These are phyloP conservation scores for Luzula sylvatica DNA, from an alignment of 176 grass and related monocot genomes.

Conservation along the genomic window DNA sequence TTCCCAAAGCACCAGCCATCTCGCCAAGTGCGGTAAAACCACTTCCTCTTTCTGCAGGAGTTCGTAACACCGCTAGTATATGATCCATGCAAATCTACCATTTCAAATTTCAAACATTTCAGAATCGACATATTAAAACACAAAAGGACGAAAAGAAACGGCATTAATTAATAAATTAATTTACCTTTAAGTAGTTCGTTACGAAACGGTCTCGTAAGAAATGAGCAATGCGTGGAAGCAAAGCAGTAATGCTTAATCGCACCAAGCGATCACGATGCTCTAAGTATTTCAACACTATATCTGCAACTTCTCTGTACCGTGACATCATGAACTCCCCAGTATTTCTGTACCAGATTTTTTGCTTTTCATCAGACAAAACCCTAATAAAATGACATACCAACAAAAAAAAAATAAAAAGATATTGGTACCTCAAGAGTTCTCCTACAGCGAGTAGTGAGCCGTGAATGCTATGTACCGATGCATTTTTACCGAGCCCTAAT, in stretches of 20 bases:
- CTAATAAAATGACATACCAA: too few species aligned
- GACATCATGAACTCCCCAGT: conserved; percentile 99
- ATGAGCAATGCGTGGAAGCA: conserved; percentile 98
- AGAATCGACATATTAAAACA: too few species aligned
- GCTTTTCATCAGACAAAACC: background rate
- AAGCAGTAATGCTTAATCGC: conserved; percentile 92
- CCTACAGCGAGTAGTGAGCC: conserved; percentile 93
- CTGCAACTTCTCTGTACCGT: conserved; percentile 95
- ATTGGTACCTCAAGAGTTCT: conserved; percentile 75
- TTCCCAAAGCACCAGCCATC: conserved; percentile 91
- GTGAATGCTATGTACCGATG: conserved; percentile 98
- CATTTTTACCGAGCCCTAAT: conserved; percentile 85
- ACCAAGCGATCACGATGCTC: conserved; percentile 88
- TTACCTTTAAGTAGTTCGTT: conserved; percentile 92
- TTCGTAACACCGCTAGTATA: conserved; percentile 86
- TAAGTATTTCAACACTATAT: conserved; percentile 93
- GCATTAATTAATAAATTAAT: conserved; percentile 5
- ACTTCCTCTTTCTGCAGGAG: conserved; percentile 78
- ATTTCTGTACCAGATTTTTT: conserved; percentile 46
- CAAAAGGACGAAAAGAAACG: too few species aligned
- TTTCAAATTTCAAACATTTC: too few species aligned
- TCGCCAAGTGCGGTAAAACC: conserved; percentile 95
- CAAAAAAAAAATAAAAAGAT: too few species aligned
- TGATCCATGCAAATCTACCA: conserved; percentile 97
- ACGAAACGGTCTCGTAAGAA: conserved; percentile 97